These are phyloP conservation scores for Saturnispora bothae DNA, from an alignment of 805 yeast species.

Conservation along the genomic window DNA sequence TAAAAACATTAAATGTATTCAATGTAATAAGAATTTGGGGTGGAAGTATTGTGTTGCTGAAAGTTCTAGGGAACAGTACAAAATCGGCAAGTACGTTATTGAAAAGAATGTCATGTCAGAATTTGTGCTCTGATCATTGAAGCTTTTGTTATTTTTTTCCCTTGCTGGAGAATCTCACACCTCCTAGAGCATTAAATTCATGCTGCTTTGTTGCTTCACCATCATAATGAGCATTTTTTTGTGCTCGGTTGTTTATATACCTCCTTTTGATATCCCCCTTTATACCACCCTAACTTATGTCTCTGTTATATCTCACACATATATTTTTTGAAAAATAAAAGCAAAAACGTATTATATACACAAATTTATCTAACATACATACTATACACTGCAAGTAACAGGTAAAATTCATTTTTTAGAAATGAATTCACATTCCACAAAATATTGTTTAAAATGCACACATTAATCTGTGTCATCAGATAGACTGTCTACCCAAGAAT, in stretches of 20 bases:
- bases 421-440: no score
- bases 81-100: conserved; percentile 27
- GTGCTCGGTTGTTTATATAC: neutral
- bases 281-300: neutral
- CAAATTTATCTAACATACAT: no score
- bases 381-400: neutral
- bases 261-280: neutral
- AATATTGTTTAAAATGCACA: no score
- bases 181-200: no score
- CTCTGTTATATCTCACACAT: neutral
- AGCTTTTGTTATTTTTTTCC: no score
- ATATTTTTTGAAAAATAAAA: neutral
- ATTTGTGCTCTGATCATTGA: no score
- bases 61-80: conserved; percentile 22
- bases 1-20: conserved; percentile 22
- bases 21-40: conserved; percentile 23
- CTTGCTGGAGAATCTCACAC: no score
- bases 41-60: conserved; percentile 28
- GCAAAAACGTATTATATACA: neutral
- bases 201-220: no score
- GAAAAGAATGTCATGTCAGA: conserved; percentile 17
- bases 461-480: no score
- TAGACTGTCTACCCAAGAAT: conserved; percentile 1
- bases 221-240: neutral
- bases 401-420: no score